Evolutionary conservation across 192 early-diverging fungal species (phyloP), one percentile per base, ranked within the genome.

Genomic region (Coemansia sp.): DNA sequence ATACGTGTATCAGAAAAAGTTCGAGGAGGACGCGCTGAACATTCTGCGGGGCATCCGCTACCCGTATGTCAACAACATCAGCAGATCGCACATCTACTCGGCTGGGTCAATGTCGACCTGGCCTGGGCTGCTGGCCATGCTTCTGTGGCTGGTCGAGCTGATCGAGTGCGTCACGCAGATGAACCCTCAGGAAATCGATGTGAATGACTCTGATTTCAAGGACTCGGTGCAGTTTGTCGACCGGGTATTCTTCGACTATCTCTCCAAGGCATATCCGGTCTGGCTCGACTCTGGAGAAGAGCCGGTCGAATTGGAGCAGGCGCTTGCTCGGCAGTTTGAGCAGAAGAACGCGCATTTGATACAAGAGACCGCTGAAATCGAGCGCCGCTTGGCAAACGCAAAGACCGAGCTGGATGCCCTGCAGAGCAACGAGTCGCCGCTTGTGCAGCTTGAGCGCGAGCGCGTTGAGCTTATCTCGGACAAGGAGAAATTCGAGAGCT

Each of bases 111-210:
- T 86, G 71, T 86, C 90, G n/a, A 83, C 74, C 1, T 81, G 87
- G 88, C 88, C 87, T 9, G 75, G 78, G 0, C 76, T 88, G 11
- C 68, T 91, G 51, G 91, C 84, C 0, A 85, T 85, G 80, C 69
- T 93, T 42, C 71, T 84, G 25, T 93, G 91, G 91, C 78, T 93
- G 72, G 86, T 91, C 1, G 89, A 91, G 66, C 69, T 90, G 20
- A 75, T 74, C 36, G 65, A 84, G 67, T 86, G 81, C 36, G 85
- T 85, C 39, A 78, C 79, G n/a, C 73, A 81, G 61, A 71, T 86
- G 71, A 84, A 78, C 35, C 65, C 64, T 18, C 58, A 59, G 29
- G 59, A 67, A 5, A 48, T 68, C 18, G 60, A 68, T 57, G 60
- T 73, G 27, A 68, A 55, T 25, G 57, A 62, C 59, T 55, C 61